These are phyloP conservation scores for Hymenochaete sp. DNA, from an alignment of 1,284 basidiomycete species.

Conservation along the genomic window DNA sequence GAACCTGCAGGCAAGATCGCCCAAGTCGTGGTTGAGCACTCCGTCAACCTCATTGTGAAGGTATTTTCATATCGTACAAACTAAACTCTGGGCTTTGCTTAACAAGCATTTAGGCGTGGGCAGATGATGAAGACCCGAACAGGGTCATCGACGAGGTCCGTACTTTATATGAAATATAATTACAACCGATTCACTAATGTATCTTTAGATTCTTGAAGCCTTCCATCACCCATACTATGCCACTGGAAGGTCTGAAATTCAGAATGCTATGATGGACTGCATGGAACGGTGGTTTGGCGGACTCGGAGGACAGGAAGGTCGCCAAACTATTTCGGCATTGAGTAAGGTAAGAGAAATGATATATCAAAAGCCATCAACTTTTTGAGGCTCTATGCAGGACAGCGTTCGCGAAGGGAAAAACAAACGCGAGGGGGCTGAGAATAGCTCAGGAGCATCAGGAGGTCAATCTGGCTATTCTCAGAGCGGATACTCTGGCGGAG, in stretches of 20 bases:
- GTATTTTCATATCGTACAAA: slow-evolving; percentile 26
- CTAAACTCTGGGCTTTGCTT: not conserved
- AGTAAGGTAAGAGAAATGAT: slow-evolving; percentile 39
- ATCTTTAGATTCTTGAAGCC: slow-evolving; percentile 46
- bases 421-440: slow-evolving; percentile 31
- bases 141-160: slow-evolving; percentile 41
- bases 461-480: slow-evolving; percentile 1
- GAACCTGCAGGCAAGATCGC: slow-evolving; percentile 70
- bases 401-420: slow-evolving; percentile 34
- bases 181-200: not conserved
- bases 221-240: slow-evolving; percentile 68
- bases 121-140: slow-evolving; percentile 40
- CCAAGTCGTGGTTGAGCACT: slow-evolving; percentile 53
- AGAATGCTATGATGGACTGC: slow-evolving; percentile 54
- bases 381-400: slow-evolving; percentile 24
- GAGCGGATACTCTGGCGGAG: slow-evolving; percentile 3
- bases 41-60: slow-evolving; percentile 54
- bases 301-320: slow-evolving; percentile 36
- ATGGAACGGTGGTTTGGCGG: slow-evolving; percentile 53
- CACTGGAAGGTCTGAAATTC: slow-evolving; percentile 47
- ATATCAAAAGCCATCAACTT: slow-evolving; percentile 13
- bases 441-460: slow-evolving; percentile 22
- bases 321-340: slow-evolving; percentile 36
- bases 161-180: not conserved
- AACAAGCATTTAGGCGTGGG: slow-evolving; percentile 39